Evolutionary conservation across 2,329 filamentous ascomycete genomes (phyloP), one percentile per base, ranked within the genome.

Genomic region (Ceratocystis smalleyi): DNA sequence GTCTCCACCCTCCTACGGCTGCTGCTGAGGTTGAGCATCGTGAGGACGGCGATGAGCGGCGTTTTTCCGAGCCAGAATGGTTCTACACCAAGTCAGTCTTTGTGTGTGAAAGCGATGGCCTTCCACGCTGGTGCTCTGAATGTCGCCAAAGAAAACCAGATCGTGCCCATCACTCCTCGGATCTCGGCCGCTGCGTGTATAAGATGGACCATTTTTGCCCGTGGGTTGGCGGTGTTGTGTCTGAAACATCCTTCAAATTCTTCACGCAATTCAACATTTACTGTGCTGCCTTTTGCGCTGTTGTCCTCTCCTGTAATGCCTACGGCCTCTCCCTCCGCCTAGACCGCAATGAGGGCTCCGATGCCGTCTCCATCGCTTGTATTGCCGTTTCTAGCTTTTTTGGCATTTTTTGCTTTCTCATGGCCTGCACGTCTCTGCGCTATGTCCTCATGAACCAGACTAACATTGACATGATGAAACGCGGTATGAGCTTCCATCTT

Each of bases 131-230:
- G 84, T 99, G 92, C 75, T 85, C 85, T 3, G 81, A 83, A 62
- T 99, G 92, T 72, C 82, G 82, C 64, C 89, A 87, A 68, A 96
- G 88, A 83, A 97, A 96, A 73, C 85, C 88, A 0, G 92, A 96
- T 71, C 82, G 92, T 2, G 82, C 87, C 1, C 91, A 96, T 72
- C 92, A 97, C 74, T 95, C 88, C 71, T 85, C 85, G 62, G 89
- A 95, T 71, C 77, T 94, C 12, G 83, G 83, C 61, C 81, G 90
- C 54, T 97, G 92, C 71, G 87, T 95, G 24, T 77, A 81, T 49
- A 94, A 94, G 70, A 94, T 96, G 87, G 92, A 97, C 68, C 92
- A 97, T 71, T 94, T 91, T 70, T 99, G 94, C 71, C 94, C 92
- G 0, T 97, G 87, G 88, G 91, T 95, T n/a, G 92, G 92, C 3